These are phyloP conservation scores for Gynochthodes officinalis DNA, from an alignment of 257 asterid genomes.

Conservation along the genomic window DNA sequence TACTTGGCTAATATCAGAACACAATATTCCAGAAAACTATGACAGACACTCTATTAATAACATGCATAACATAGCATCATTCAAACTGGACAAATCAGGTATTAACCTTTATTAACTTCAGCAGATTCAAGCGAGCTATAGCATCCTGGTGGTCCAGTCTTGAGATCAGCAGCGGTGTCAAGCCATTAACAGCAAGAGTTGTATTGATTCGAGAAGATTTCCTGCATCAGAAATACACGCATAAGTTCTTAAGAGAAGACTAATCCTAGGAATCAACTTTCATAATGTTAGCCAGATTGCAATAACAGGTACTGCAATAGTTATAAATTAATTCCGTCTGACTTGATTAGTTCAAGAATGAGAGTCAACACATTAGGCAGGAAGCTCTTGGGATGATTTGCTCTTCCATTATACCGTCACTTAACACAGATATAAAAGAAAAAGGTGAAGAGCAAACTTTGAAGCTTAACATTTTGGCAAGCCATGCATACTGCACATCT, in stretches of 20 bases:
- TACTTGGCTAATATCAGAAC: neutral
- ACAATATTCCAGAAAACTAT: neutral
- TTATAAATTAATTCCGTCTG: neutral
- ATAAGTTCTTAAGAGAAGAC: conserved; percentile 1
- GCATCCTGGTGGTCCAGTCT: conserved; percentile 97
- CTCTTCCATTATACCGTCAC: neutral
- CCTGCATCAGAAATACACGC: conserved; percentile 47
- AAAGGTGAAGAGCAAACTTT: neutral
- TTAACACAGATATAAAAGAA: neutral
- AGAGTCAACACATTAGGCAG: neutral
- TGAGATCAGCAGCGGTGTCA: conserved; percentile 82
- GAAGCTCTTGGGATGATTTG: neutral
- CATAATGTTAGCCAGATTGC: neutral
- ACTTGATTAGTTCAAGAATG: neutral
- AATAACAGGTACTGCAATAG: neutral
- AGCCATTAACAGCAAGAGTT: conserved; percentile 90
- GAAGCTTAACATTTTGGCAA: neutral
- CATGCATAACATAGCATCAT: neutral
- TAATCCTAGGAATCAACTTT: neutral
- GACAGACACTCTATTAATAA: neutral
- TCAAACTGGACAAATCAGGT: neutral
- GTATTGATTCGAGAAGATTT: conserved; percentile 95
- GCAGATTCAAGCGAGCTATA: conserved; percentile 87
- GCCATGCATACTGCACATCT: neutral
- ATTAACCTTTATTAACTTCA: conserved; percentile 83